Conservation (phyloP, 2,329 filamentous ascomycete species). For the Leptosphaerulina australis region DNA sequence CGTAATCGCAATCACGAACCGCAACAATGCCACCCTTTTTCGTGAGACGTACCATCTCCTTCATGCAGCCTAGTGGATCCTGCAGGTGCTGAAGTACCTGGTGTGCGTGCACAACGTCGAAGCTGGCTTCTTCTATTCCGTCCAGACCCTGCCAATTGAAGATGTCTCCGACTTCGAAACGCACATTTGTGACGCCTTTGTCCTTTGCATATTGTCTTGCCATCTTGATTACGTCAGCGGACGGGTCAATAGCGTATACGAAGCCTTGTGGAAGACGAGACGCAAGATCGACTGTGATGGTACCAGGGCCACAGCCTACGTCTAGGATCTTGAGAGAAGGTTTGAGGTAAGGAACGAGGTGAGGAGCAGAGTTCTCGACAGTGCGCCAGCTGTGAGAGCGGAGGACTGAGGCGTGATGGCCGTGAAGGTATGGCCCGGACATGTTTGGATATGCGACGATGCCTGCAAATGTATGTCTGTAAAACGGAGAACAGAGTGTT, state of each 20-base stretch:
- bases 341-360: conserved; percentile 44
- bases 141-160: conserved; percentile 54
- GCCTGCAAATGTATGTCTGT: neutral
- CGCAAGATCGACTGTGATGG: conserved; percentile 54
- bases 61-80: conserved; percentile 57
- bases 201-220: conserved; percentile 47
- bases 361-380: conserved; percentile 52
- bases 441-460: neutral
- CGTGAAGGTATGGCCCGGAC: conserved; percentile 48
- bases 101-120: conserved; percentile 66
- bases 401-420: conserved; percentile 51
- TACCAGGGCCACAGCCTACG: conserved; percentile 57
- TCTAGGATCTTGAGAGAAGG: conserved; percentile 51
- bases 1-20: conserved; percentile 45
- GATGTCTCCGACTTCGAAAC: conserved; percentile 51
- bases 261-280: conserved; percentile 52
- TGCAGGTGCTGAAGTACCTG: conserved; percentile 64
- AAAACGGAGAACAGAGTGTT: neutral
- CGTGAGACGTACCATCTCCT: conserved; percentile 61
- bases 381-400: conserved; percentile 55
- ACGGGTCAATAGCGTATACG: conserved; percentile 55
- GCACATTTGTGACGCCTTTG: conserved; percentile 48
- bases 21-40: conserved; percentile 62
- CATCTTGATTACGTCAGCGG: conserved; percentile 50
- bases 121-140: conserved; percentile 47